Conservation (phyloP, 1,139 yeast genomes). For the Scheffersomyces cryptocercus region DNA sequence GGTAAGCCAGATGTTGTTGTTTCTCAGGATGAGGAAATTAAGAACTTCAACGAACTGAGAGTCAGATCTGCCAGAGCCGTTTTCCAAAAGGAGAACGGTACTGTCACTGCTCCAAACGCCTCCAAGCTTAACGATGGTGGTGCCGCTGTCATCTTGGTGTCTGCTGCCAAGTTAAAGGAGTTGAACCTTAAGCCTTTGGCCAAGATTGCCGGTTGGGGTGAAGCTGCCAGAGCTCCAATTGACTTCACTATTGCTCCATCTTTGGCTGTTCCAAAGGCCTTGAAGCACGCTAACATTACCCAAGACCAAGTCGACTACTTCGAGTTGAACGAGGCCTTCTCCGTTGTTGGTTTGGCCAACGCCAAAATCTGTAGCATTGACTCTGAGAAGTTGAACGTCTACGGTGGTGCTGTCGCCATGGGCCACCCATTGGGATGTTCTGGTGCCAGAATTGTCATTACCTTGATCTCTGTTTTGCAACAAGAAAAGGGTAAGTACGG, state of each 20-base stretch:
- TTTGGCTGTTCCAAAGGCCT: constrained; percentile 91
- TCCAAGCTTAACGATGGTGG: constrained; percentile 97
- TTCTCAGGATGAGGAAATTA: constrained; percentile 70
- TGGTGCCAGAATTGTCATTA: constrained; percentile 92
- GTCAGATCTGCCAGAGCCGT: constrained; percentile 85
- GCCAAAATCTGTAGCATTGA: constrained; percentile 69
- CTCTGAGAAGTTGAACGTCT: constrained; percentile 76
- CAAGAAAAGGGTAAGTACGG: constrained; percentile 91
- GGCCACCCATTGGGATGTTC: constrained; percentile 98
- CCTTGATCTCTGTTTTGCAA: constrained; percentile 69
- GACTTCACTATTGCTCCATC: constrained; percentile 96
- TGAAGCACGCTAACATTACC: constrained; percentile 76
- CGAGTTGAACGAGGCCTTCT: constrained; percentile 96
- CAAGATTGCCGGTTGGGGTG: constrained; percentile 92
- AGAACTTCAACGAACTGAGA: constrained; percentile 73
- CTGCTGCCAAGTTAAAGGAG: constrained; percentile 80
- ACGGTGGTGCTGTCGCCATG: constrained; percentile 97
- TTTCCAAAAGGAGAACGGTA: constrained; percentile 88
- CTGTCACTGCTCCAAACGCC: constrained; percentile 96
- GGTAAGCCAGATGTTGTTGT: constrained; percentile 87
- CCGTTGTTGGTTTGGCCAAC: constrained; percentile 94
- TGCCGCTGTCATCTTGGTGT: constrained; percentile 87
- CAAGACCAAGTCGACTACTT: constrained; percentile 67
- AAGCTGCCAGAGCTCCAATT: constrained; percentile 91
- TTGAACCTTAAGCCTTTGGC: constrained; percentile 87